Base-by-base conservation (phyloP, 202 grass and related monocot species). In the Zoysia matrella region DNA sequence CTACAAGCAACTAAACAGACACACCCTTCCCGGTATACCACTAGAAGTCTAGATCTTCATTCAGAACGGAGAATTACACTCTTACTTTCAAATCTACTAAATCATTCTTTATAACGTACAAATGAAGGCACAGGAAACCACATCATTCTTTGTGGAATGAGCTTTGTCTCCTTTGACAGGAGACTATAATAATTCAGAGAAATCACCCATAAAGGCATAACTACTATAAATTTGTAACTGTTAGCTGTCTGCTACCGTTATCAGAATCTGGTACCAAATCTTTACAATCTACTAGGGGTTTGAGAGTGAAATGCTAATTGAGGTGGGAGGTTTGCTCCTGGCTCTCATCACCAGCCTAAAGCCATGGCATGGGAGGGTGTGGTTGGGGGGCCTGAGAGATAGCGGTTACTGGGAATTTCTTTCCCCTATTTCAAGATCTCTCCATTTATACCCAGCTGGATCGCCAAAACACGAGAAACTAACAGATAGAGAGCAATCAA, bases 401-500 rank as follows among this genome's bases (percentile, higher is more conserved):
- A 60, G 36, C 15, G 2, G 53, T 54, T 40, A 2, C 43, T 54
- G 60, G 52, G 2, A 45, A 11, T 55, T 78, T 14, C 15, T 67
- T 68, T 8, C 61, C 22, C 6, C 42, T 72, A 72, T 39, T 39
- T 77, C 22, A 67, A 7, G 2, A 55, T 9, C 40, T 7, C 14
- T 67, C 8, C 22, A 16, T 57, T 45, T 15, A 45, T 74, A 12
- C 4, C 13, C 11, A 46, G 14, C 18, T 1, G n/a, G 76, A 14
- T 56, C 18, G 48, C 8, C 12, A 11, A 44, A 78, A 2, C 1
- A 66, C 22, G 3, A 22, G 39, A 45, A 13, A 78, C 14, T 78
- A 79, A 65, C 41, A 46, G 11, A 54, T 67, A 47, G 64, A 68
- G 13, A 80, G 16, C 64, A 79, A 47, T 57, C 10, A 47, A 57